Evolutionary conservation across 1,139 yeast species (phyloP).

Genomic region (Komagataea norvegica): DNA sequence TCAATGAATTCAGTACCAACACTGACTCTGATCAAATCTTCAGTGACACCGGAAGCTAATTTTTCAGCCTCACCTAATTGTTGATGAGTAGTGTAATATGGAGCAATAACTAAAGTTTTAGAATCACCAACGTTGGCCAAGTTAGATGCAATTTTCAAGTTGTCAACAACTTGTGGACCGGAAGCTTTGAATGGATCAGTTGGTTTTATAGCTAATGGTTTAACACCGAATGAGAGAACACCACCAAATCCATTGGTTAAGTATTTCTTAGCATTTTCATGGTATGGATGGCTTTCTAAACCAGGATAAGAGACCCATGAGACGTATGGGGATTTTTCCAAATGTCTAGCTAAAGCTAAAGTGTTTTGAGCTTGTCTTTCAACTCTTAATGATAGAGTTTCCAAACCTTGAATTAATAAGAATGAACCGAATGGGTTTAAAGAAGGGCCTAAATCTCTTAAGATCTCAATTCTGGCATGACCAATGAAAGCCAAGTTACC

Average conservation of each 20-base stretch:
- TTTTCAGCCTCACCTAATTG: conserved; percentile 83
- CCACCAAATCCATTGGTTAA: conserved; percentile 78
- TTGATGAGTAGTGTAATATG: conserved; percentile 92
- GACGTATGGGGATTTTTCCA: conserved; percentile 70
- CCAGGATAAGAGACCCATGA: conserved; percentile 92
- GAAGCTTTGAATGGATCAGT: conserved; percentile 61
- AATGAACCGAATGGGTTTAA: conserved; percentile 87
- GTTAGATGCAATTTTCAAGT: conserved; percentile 77
- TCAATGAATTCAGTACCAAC: conserved; percentile 89
- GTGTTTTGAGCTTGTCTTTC: conserved; percentile 89
- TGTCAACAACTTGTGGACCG: conserved; percentile 80
- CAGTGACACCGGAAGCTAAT: conserved; percentile 74
- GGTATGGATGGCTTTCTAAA: conserved; percentile 74
- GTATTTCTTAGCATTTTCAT: conserved; percentile 78
- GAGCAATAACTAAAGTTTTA: conserved; percentile 91
- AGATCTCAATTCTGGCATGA: conserved; percentile 76
- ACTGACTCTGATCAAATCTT: conserved; percentile 82
- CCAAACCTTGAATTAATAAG: conserved; percentile 84
- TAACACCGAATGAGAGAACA: conserved; percentile 84
- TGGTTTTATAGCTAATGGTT: conserved; percentile 46
- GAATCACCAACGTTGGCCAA: conserved; percentile 97
- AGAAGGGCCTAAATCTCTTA: conserved; percentile 90
- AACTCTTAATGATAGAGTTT: conserved; percentile 87
- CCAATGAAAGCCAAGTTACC: conserved; percentile 77
- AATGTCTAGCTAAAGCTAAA: conserved; percentile 70